Evolutionary conservation across 1,284 basidiomycete species (phyloP), one percentile per base, ranked within the genome.

Genomic region (Irpex sp.): DNA sequence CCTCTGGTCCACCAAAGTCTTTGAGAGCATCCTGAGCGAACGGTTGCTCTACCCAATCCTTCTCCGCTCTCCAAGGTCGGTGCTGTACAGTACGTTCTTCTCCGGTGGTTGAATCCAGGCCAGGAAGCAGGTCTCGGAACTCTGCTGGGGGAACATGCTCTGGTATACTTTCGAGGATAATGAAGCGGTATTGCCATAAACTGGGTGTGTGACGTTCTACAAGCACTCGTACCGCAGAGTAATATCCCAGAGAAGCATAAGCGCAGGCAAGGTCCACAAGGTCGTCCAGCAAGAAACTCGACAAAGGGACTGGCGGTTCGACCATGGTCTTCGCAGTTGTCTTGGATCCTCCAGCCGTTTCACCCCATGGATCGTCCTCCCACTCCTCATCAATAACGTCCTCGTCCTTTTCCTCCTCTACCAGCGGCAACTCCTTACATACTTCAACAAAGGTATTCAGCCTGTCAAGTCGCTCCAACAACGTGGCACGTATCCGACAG

Each of bases 321-420:
- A 26, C 34, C 26, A 56, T 17, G 2, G 54, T 26, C 13, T 56
- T 31, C 8, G 26, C 11, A 5, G 54, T 26, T 36, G 54, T 34
- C 17, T 56, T 56, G 5, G 54, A 56, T 13, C 54, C 54, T 36
- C 19, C 73, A 34, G 71, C 73, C 44, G 74, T 72, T 7, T 88
- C 85, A 19, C 79, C 87, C 92, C 92, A 95, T 8, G 93, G 92
- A 74, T 95, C 92, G 70, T 94, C 92, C 69, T 88, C 86, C 87
- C 87, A 90, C 68, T 87, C 88, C 44, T 76, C 80, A 60, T 86
- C 85, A 40, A 78, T 73, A 4, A 63, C 65, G 21, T 69, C 71
- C 57, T 69, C 69, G 8, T 57, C 68, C 17, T n/a, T 58, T 47
- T 68, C 67, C 9, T 68, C 68, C 31, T 69, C 64, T 19, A 71